Evolutionary conservation across 345 rosid genomes (phyloP), one percentile per base, ranked within the genome.

Genomic region (Citrus mangshanensis): DNA sequence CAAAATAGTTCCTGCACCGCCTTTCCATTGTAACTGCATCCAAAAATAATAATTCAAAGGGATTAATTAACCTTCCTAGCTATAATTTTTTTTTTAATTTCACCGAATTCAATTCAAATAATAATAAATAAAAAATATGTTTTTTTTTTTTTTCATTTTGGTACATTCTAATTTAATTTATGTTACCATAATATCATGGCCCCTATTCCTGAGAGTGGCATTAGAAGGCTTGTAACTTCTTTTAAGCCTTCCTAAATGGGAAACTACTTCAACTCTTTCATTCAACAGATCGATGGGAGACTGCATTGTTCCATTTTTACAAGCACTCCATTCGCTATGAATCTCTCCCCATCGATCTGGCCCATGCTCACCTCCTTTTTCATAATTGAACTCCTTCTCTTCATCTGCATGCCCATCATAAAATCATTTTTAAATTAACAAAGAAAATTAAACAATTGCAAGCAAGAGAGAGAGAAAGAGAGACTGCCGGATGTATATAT

Each of bases 151-250:
- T 32, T 32, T 51, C 58, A 54, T 18, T 54, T 54, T 54, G 2
- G 7, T 54, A 1, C 22, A 18, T 46, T 46, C 51, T 46, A 46
- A 46, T 46, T 46, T 46, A 46, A 10, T 46, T 70, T 27, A 8
- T 4, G 6, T 19, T 84, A 95, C 99, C 98, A 82, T 88, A 84
- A 92, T 90, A 72, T 95, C 98, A 78, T 90, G 97, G 73, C 99
- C 99, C 51, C 98, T 89, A 72, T 95, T 92, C 77, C 7, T 88
- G 10, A 95, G 90, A n/a, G 87, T 89, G 66, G 94, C 88, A 65
- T 85, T 86, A 27, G 86, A 66, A 3, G 94, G 87, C 74, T 80
- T 81, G 72, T 95, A 92, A 70, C 78, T 75, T 82, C 87, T 85
- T 4, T 62, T 88, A 38, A 95, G 89, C 66, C 82, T 83, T 46